Evolutionary conservation across 371 early-diverging fungal species (phyloP).

Genomic region (Mortierella sp.): DNA sequence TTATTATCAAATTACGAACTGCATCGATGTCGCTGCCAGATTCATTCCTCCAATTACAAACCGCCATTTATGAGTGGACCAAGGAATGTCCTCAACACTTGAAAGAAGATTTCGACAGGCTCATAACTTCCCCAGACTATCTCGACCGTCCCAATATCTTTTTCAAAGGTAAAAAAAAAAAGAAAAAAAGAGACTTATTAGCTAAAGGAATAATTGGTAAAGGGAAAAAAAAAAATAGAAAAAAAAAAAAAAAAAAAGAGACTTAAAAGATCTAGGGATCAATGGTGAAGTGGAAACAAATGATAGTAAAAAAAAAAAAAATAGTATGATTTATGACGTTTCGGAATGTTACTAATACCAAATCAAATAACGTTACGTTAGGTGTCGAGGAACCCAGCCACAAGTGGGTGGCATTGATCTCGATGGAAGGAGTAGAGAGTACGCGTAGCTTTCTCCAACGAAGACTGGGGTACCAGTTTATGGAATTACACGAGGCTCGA

Average conservation of each 20-base stretch:
- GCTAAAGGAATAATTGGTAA: too few relatives aligned
- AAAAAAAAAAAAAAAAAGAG: neutral
- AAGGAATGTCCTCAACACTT: conserved; percentile 35
- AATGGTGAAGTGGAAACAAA: too few relatives aligned
- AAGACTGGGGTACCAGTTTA: conserved; percentile 13
- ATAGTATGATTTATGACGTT: too few relatives aligned
- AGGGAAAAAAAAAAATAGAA: too few relatives aligned
- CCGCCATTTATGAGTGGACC: conserved; percentile 42
- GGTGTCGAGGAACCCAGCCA: neutral
- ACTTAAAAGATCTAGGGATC: too few relatives aligned
- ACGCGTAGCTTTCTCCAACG: conserved; percentile 12
- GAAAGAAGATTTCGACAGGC: conserved; percentile 19
- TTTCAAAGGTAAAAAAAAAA: conserved; percentile 32
- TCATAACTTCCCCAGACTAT: conserved; percentile 24
- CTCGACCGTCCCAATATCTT: conserved; percentile 41
- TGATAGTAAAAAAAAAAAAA: too few relatives aligned
- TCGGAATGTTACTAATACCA: neutral
- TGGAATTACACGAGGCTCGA: conserved; percentile 22
- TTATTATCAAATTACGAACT: neutral
- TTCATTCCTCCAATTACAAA: conserved; percentile 31
- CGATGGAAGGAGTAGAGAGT: conserved; percentile 22
- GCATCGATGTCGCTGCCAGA: conserved; percentile 1
- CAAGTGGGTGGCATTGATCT: conserved; percentile 40
- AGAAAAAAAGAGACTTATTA: neutral
- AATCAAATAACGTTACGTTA: neutral